phyloP scores from a whole-genome alignment of 306 rosid genomes.

The Prunus mongolica region DNA sequence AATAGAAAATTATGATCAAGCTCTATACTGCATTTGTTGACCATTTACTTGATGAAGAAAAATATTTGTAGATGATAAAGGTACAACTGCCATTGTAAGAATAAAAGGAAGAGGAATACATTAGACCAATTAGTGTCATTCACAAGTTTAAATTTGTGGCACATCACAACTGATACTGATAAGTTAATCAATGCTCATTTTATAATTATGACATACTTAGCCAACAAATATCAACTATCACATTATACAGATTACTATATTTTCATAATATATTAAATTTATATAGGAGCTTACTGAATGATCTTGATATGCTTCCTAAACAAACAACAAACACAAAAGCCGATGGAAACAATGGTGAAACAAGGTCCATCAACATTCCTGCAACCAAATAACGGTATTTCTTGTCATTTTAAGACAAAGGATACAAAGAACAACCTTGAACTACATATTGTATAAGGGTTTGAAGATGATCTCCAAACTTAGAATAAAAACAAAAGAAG shows the following conservation, averaged over 20 bases:
- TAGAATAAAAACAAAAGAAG: background rate
- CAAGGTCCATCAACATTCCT: conserved; percentile 99
- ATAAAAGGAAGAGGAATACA: background rate
- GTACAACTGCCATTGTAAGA: background rate
- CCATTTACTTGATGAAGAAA: background rate
- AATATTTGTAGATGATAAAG: background rate
- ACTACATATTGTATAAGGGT: background rate
- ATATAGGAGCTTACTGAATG: conserved; percentile 78
- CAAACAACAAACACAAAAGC: conserved; percentile 83
- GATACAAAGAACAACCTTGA: background rate
- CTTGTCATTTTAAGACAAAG: conserved; percentile 22
- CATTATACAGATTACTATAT: background rate
- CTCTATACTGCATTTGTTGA: background rate
- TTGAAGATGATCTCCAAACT: conserved; percentile 10
- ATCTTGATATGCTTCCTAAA: conserved; percentile 92
- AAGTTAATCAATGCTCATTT: background rate
- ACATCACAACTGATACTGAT: background rate
- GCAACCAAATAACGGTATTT: conserved; percentile 28
- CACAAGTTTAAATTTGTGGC: background rate
- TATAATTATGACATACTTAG: background rate
- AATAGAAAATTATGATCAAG: conserved; percentile 1
- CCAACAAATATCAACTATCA: background rate
- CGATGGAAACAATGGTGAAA: conserved; percentile 89
- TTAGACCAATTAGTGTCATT: background rate
- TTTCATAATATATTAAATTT: conserved; percentile 6